Evolutionary conservation across 768 basidiomycete genomes (phyloP).

Genomic region (Coprinopsis cinerea): DNA sequence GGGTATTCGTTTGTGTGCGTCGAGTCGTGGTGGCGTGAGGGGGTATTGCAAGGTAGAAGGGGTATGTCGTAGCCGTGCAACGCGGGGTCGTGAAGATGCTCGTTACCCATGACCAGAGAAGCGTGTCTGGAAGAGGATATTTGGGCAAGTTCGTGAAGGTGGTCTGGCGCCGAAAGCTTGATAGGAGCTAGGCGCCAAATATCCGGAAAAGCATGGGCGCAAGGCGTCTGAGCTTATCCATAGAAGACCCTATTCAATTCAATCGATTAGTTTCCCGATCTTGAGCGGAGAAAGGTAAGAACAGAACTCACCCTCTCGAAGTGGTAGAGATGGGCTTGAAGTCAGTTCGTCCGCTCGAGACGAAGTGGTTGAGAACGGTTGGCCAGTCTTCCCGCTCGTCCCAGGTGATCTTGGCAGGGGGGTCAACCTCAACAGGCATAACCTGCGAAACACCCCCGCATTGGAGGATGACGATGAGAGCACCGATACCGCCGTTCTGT

Average conservation of each 20-base stretch:
- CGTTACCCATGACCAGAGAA: neutral
- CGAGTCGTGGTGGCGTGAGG: no score
- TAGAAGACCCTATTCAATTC: conserved; percentile 22
- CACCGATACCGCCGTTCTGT: conserved; percentile 68
- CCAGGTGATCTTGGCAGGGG: conserved; percentile 72
- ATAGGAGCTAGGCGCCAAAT: neutral
- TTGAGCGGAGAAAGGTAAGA: conserved; percentile 1
- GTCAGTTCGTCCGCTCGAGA: conserved; percentile 66
- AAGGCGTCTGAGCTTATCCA: conserved; percentile 17
- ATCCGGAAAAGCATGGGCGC: neutral
- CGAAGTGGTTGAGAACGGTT: conserved; percentile 61
- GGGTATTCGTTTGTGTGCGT: conserved; percentile 16
- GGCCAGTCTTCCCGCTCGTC: conserved; percentile 71
- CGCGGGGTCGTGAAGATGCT: neutral
- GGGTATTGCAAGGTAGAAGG: no score
- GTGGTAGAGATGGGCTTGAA: conserved; percentile 83
- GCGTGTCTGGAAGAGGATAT: neutral
- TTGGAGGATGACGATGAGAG: conserved; percentile 69
- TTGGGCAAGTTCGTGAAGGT: neutral
- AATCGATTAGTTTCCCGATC: conserved; percentile 2
- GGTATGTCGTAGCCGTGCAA: neutral
- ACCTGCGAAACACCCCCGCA: conserved; percentile 74
- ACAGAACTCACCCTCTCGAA: conserved; percentile 55
- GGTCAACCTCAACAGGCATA: conserved; percentile 83
- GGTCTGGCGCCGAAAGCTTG: neutral